Evolutionary conservation across 2,329 filamentous ascomycete genomes (phyloP), one percentile per base, ranked within the genome.

Genomic region (Xylaria sp.): DNA sequence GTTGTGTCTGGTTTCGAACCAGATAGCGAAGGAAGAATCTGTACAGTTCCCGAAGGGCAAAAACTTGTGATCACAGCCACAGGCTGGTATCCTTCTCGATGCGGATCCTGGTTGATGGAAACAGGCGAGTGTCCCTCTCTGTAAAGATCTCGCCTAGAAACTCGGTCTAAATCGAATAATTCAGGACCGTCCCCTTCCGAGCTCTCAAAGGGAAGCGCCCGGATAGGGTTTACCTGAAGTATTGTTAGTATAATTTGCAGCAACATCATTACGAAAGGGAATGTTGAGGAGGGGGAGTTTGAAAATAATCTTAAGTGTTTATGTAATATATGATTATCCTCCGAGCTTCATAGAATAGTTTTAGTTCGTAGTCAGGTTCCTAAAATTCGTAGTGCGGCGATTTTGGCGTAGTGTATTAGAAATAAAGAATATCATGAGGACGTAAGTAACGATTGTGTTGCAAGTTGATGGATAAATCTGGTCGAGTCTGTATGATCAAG

Each of bases 21-120:
- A 29, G 56, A 64, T 18, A 61, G 59, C 26, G 64, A 60, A 6
- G 69, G 68, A 16, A 73, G 63, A 44, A 72, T 70, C 56, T 76
- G 72, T 20, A 64, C 66, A 20, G 68, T 69, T 38, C 65, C 70
- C 17, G 68, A 69, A 5, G 64, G 56, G 7, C 55, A 55, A 17
- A 69, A 58, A 22, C 63, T 69, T 11, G 70, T 74, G 44, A 69
- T 58, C 2, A 73, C 69, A 5, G 59, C 56, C 29, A 72, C 66
- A 19, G 58, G 50, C 41, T 62, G 56, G 38, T 67, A 64, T 16
- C 56, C 52, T 46, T 69, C 66, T 37, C 51, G 60, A 37, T 65
- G 40, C 21, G 55, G 51, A 48, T 58, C 48, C n/a, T 46, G 50
- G 19, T 45, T 48, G 21, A 44, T 38, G 17, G 54, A 37, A 16